Evolutionary conservation across 768 basidiomycete genomes (phyloP), one percentile per base, ranked within the genome.

Genomic region (Calocybe indica): DNA sequence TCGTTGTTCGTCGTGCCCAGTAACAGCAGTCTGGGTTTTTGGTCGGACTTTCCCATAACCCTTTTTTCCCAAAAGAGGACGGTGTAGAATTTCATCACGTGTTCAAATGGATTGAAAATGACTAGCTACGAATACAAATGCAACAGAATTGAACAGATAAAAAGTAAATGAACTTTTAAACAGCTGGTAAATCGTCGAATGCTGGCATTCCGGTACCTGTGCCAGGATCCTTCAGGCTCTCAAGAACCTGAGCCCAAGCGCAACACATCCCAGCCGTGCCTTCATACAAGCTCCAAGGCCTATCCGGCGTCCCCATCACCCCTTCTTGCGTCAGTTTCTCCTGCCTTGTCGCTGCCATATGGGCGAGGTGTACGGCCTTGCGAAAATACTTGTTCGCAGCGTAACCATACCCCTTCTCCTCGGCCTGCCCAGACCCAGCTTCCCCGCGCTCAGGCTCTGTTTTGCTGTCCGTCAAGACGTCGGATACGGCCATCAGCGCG

Each of bases 231-330:
- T 55, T 54, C 55, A 73, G 42, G 35, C 64, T 61, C 37, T 46
- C 52, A 10, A 75, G 50, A 5, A 79, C 62, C 51, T 75, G 75
- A 12, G 64, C 70, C 75, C 74, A 82, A 10, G 78, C 78, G 52
- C 73, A 74, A 51, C 78, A 80, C 71, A 78, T 75, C 22, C 80
- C 80, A 12, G 76, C 75, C 45, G 70, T 48, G n/a, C 80, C 80
- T 51, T 78, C 79, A 50, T 78, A 82, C 48, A 82, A 59, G 55
- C 79, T 80, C 68, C 70, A 76, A 7, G 75, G 77, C 45, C 68
- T 62, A 52, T 83, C 79, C 1, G 79, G 77, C 1, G 56, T 57
- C 7, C 7, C 47, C 75, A 80, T 77, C 49, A 72, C 63, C 10
- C 70, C 70, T 3, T 61, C 52, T 49, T 55, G 50, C 28, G 61